A percentile compares a stretch with the other conserved stretches of the same genome.
These are phyloP conservation scores for Diaporthe sp. DNA, from an alignment of 2,329 filamentous ascomycete genomes.

Conservation along the genomic window DNA sequence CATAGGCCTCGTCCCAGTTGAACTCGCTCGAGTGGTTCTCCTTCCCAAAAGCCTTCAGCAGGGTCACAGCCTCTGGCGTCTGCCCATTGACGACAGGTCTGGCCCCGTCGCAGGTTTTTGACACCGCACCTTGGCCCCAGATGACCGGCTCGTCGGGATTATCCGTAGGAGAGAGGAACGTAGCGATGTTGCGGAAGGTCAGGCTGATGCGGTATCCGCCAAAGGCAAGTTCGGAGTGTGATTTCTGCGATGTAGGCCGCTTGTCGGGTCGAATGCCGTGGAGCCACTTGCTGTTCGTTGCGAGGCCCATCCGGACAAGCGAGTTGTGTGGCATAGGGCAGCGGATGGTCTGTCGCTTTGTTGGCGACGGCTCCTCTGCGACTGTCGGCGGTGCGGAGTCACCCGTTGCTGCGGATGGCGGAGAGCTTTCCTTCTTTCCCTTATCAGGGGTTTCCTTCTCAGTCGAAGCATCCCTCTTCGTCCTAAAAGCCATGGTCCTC, in stretches of 20 bases:
- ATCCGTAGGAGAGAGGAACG: slow-evolving; percentile 69
- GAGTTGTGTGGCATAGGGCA: slow-evolving; percentile 89
- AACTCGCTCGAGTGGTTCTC: slow-evolving; percentile 85
- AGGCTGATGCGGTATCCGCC: slow-evolving; percentile 86
- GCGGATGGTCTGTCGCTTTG: slow-evolving; percentile 72
- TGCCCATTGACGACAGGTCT: slow-evolving; percentile 78
- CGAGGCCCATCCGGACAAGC: slow-evolving; percentile 83
- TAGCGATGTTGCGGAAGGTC: slow-evolving; percentile 91
- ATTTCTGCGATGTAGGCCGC: slow-evolving; percentile 76
- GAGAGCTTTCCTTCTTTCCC: not conserved
- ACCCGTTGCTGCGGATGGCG: not conserved
- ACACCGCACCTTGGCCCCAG: slow-evolving; percentile 91
- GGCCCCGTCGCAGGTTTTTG: slow-evolving; percentile 74
- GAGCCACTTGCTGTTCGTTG: slow-evolving; percentile 88
- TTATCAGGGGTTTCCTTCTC: slow-evolving; percentile 6
- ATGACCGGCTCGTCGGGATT: slow-evolving; percentile 70
- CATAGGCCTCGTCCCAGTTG: slow-evolving; percentile 83
- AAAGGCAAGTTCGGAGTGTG: slow-evolving; percentile 77
- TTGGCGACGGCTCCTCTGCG: not conserved
- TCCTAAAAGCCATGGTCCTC: slow-evolving; percentile 89
- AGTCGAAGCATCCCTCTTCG: slow-evolving; percentile 69
- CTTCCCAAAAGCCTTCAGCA: slow-evolving; percentile 84
- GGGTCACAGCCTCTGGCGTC: slow-evolving; percentile 71
- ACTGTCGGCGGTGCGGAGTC: not conserved
- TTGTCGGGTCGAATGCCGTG: slow-evolving; percentile 95